Evolutionary conservation across 1,284 basidiomycete species (phyloP).

Genomic region (Cystobasidium sp.): DNA sequence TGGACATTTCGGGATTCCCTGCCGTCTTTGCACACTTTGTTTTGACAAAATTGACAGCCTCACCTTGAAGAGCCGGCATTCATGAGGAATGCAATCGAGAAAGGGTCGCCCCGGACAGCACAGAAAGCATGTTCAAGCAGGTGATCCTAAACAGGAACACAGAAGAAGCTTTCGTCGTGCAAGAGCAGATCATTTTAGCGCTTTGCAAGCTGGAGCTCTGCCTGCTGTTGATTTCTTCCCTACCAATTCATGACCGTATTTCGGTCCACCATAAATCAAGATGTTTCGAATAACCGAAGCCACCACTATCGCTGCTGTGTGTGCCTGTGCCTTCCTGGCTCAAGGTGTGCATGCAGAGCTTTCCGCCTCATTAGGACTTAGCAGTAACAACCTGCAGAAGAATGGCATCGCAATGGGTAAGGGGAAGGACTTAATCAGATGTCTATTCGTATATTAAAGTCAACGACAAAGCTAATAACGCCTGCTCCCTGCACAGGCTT

Average conservation of each 20-base stretch:
- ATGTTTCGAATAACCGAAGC: neutral
- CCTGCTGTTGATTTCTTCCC: too few species aligned
- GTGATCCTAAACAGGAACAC: too few species aligned
- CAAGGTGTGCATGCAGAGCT: conserved; percentile 12
- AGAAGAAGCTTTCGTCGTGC: too few species aligned
- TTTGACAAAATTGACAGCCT: too few species aligned
- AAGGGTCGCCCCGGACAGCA: too few species aligned
- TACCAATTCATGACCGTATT: neutral
- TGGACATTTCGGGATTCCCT: too few species aligned
- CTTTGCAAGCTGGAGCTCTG: too few species aligned
- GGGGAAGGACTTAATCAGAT: neutral
- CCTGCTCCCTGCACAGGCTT: conserved; percentile 20
- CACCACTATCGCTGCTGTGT: neutral
- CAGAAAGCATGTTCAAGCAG: too few species aligned
- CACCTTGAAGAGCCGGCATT: too few species aligned
- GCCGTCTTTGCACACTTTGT: too few species aligned
- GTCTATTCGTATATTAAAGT: neutral
- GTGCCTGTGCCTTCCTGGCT: conserved; percentile 17
- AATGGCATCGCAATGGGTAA: conserved; percentile 41
- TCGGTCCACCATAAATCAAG: neutral
- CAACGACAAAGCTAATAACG: neutral
- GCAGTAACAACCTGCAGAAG: conserved; percentile 39
- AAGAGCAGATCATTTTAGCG: too few species aligned
- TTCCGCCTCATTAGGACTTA: conserved; percentile 27
- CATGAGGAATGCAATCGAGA: too few species aligned